Conservation (phyloP, 2,329 filamentous ascomycete genomes). For the Plectosphaerella sp. region DNA sequence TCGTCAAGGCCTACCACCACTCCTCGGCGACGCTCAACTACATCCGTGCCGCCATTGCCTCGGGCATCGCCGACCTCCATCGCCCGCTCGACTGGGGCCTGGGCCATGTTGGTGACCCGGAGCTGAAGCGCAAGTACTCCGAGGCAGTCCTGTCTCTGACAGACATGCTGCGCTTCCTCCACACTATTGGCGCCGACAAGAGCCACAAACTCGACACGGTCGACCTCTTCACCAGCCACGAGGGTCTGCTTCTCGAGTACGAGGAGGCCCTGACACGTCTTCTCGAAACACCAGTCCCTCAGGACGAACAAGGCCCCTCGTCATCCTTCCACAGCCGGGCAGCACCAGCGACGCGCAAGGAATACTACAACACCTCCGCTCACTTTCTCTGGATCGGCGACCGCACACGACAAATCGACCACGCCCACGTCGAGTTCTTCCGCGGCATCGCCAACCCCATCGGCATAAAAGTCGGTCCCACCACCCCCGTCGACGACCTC, state of each 20-base stretch:
- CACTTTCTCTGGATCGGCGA: slow-evolving; percentile 99
- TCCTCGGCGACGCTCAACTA: slow-evolving; percentile 95
- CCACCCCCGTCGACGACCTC: slow-evolving; percentile 72
- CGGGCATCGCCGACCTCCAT: slow-evolving; percentile 90
- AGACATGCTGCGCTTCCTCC: slow-evolving; percentile 90
- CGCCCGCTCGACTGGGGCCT: slow-evolving; percentile 92
- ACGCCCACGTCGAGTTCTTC: slow-evolving; percentile 96
- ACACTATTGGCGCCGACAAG: slow-evolving; percentile 85
- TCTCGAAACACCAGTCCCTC: slow-evolving; percentile 57
- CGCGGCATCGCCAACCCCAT: slow-evolving; percentile 93
- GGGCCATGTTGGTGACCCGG: slow-evolving; percentile 81
- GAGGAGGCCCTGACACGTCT: slow-evolving; percentile 81
- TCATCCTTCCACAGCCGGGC: slow-evolving; percentile 34
- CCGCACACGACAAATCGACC: slow-evolving; percentile 87
- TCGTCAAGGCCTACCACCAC: slow-evolving; percentile 92
- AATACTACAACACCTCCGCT: slow-evolving; percentile 89
- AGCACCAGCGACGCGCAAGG: slow-evolving; percentile 37
- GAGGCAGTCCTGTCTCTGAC: slow-evolving; percentile 80
- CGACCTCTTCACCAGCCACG: slow-evolving; percentile 92
- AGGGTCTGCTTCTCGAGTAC: slow-evolving; percentile 90
- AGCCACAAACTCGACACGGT: slow-evolving; percentile 83
- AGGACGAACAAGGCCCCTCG: slow-evolving; percentile 13
- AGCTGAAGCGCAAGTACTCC: slow-evolving; percentile 81
- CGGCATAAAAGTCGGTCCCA: slow-evolving; percentile 92
- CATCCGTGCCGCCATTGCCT: slow-evolving; percentile 75